phyloP scores from a whole-genome alignment of 495 filamentous ascomycete species.

The Mycothermus thermophilus region DNA sequence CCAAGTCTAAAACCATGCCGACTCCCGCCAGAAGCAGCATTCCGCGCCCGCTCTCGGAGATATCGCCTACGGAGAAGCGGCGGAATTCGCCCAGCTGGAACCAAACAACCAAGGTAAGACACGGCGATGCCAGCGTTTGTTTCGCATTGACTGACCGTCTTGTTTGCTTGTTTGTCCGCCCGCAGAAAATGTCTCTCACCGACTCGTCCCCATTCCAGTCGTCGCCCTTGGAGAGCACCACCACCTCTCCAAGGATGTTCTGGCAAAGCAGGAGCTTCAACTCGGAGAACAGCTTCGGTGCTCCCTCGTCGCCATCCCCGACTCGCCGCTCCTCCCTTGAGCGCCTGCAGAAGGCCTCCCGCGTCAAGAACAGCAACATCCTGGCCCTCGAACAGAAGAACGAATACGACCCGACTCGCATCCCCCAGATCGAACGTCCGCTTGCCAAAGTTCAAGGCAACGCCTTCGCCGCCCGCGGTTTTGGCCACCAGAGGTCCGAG shows the following conservation, averaged over 20 bases:
- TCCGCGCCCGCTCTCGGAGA: conserved; percentile 43
- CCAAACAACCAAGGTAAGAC: conserved; percentile 49
- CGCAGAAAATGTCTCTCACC: conserved; percentile 40
- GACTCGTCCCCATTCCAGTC: conserved; percentile 67
- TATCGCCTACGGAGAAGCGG: conserved; percentile 42
- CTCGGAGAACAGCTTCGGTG: conserved; percentile 54
- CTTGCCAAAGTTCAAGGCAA: conserved; percentile 59
- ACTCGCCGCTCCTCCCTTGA: conserved; percentile 78
- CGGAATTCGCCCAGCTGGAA: conserved; percentile 69
- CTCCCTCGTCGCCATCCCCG: conserved; percentile 49
- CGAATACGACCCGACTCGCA: conserved; percentile 74
- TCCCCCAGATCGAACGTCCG: conserved; percentile 63
- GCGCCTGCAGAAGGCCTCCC: conserved; percentile 79
- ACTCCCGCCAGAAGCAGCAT: conserved; percentile 32
- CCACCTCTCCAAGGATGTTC: conserved; percentile 64
- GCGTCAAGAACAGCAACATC: conserved; percentile 94
- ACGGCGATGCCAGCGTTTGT: conserved; percentile 1
- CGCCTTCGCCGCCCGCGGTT: conserved; percentile 31
- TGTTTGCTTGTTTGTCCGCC: conserved; percentile 4
- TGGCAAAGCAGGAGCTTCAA: conserved; percentile 71
- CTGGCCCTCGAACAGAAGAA: conserved; percentile 77
- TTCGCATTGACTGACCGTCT: conserved; percentile 16
- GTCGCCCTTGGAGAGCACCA: conserved; percentile 45
- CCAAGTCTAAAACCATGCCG: conserved; percentile 35
- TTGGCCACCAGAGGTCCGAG: conserved; percentile 31